Conservation (phyloP, 139 green algal species). For the Closterium sp. region DNA sequence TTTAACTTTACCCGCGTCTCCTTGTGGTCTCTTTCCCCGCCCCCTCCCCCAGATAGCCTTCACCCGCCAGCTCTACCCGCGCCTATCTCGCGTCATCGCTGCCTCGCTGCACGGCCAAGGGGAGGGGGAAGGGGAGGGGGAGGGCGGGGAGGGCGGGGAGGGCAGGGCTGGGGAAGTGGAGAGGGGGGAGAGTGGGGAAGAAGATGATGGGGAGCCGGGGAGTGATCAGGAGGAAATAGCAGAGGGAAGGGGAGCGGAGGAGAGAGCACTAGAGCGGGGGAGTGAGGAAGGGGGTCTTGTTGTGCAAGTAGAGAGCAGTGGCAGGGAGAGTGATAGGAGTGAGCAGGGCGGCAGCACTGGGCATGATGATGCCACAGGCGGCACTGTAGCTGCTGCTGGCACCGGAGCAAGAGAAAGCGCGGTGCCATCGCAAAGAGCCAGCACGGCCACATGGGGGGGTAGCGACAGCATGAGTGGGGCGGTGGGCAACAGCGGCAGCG, state of each 20-base stretch:
- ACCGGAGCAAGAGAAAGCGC: neutral
- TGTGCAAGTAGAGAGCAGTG: neutral
- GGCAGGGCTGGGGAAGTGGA: neutral
- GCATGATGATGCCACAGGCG: neutral
- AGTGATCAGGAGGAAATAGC: neutral
- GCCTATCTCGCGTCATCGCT: neutral
- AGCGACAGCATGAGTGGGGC: neutral
- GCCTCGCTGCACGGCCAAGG: neutral
- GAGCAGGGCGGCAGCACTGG: neutral
- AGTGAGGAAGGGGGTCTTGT: neutral
- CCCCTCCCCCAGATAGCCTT: neutral
- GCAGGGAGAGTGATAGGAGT: neutral
- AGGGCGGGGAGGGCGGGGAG: neutral
- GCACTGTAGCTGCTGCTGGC: neutral
- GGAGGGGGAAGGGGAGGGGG: neutral
- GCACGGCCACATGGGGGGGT: neutral
- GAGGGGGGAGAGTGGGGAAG: neutral
- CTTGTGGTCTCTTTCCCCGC: neutral
- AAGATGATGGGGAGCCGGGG: neutral
- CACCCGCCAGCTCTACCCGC: neutral
- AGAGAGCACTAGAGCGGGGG: conserved; percentile 17
- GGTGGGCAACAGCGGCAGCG: conserved; percentile 3
- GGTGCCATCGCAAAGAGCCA: neutral
- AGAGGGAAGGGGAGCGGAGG: neutral
- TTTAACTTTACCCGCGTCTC: neutral